These are phyloP conservation scores for Pseudogymnoascus sp. DNA, from an alignment of 2,329 filamentous ascomycete species.

Conservation along the genomic window DNA sequence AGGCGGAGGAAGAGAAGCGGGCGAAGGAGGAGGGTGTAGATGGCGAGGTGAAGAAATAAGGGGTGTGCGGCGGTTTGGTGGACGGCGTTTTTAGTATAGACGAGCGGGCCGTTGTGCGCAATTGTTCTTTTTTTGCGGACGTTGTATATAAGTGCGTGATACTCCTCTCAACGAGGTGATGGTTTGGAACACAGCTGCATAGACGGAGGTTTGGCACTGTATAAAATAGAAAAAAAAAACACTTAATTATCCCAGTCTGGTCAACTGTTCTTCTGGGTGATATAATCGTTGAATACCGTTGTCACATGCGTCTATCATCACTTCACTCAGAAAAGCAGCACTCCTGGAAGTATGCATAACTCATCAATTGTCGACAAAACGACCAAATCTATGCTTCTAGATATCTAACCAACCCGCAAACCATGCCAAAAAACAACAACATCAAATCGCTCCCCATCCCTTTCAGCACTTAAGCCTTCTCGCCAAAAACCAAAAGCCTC, in stretches of 20 bases:
- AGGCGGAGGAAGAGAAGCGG: neutral
- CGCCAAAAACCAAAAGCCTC: slow-evolving; percentile 56
- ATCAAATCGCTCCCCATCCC: too few relatives aligned
- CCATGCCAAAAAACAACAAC: neutral
- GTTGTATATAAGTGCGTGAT: slow-evolving; percentile 4
- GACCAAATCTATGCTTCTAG: neutral
- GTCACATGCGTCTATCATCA: neutral
- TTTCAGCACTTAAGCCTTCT: too few relatives aligned
- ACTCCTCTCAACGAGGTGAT: neutral
- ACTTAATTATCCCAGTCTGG: slow-evolving; percentile 7
- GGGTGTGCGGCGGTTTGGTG: neutral
- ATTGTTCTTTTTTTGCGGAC: neutral
- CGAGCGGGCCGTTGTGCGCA: neutral
- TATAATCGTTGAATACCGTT: neutral
- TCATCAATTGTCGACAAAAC: neutral
- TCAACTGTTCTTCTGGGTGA: too few relatives aligned
- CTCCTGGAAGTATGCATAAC: neutral
- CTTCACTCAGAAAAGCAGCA: neutral
- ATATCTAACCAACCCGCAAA: neutral
- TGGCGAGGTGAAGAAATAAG: slow-evolving; percentile 1
- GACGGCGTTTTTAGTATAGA: slow-evolving; percentile 1
- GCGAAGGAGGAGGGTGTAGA: neutral
- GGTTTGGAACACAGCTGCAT: neutral
- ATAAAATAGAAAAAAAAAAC: neutral
- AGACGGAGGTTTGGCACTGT: neutral